Base-by-base conservation (phyloP, 1,284 basidiomycete species). In the Fomes fomentarius region DNA sequence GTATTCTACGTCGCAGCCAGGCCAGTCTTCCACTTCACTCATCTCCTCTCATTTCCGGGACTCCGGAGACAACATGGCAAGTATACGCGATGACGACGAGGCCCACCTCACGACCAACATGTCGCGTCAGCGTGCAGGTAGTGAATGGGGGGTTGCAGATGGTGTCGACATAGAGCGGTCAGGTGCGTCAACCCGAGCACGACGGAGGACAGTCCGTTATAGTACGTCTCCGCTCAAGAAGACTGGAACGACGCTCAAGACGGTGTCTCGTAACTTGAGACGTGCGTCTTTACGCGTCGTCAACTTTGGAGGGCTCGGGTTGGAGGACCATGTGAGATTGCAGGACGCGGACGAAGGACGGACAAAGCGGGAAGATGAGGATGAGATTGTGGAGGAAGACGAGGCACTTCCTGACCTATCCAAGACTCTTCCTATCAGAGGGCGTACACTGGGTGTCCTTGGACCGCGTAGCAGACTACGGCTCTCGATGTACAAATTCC, bases 241-340 rank as follows among this genome's bases (percentile, higher is more conserved):
- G 62, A 83, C 85, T 3, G 80, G 80, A 1, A 78, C 78, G 6
- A 80, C 77, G 12, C 71, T 91, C 44, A 81, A 79, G 62, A 75
- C 76, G 24, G 77, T 90, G 42, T 82, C 83, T 28, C 77, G 78
- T 50, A 83, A 76, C 55, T 60, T 95, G 6, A 76, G 84, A n/a
- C 78, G 88, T 15, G 84, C 86, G 40, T 94, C 91, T 30, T 71
- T 91, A 47, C 83, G 94, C 19, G 93, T 97, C 15, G 93, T 93
- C 33, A 93, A 94, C 67, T 72, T 94, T 44, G 85, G 84, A 33
- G 85, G 84, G 4, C 74, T 74, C n/a, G 82, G 81, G 0, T 63
- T 87, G 41, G 84, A 85, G 50, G 80, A 80, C 33, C 84, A 85
- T 54, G 67, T 85, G 12, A 75, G 80, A 26, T 65, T 87, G 14